phyloP scores from a whole-genome alignment of 2,329 filamentous ascomycete genomes.

The Pseudophaeomoniella oleicola region DNA sequence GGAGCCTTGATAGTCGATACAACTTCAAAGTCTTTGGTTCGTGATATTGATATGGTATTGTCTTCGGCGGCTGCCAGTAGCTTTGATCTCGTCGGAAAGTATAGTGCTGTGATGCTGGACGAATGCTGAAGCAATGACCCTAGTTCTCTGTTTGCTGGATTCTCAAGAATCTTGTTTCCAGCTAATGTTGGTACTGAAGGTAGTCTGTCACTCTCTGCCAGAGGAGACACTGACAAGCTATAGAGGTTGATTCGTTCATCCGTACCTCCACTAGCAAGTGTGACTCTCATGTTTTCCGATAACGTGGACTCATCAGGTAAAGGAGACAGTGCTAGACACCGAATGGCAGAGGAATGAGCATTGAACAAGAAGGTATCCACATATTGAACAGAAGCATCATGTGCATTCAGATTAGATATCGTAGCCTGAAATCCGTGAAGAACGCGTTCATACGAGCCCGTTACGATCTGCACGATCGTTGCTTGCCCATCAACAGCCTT shows the following conservation, averaged over 20 bases:
- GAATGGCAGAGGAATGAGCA: slow-evolving; percentile 78
- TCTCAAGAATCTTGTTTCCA: slow-evolving; percentile 64
- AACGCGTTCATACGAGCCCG: slow-evolving; percentile 86
- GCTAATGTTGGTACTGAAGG: slow-evolving; percentile 51
- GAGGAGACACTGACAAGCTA: slow-evolving; percentile 61
- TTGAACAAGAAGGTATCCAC: slow-evolving; percentile 92
- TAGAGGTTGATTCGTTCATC: slow-evolving; percentile 95
- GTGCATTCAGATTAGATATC: slow-evolving; percentile 29
- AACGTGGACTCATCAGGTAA: slow-evolving; percentile 39
- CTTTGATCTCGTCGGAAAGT: slow-evolving; percentile 76
- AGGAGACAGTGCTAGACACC: slow-evolving; percentile 74
- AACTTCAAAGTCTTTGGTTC: slow-evolving; percentile 78
- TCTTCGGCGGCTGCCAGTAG: slow-evolving; percentile 81
- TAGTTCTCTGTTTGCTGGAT: slow-evolving; percentile 73
- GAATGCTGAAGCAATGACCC: slow-evolving; percentile 78
- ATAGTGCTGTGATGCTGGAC: slow-evolving; percentile 62
- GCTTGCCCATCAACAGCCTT: slow-evolving; percentile 19
- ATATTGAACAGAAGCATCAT: slow-evolving; percentile 44
- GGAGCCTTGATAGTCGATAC: slow-evolving; percentile 82
- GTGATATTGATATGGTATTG: slow-evolving; percentile 75
- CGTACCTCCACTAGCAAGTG: slow-evolving; percentile 79
- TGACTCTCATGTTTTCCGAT: slow-evolving; percentile 60
- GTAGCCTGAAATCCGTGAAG: slow-evolving; percentile 81
- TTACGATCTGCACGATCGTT: slow-evolving; percentile 67
- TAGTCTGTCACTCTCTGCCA: slow-evolving; percentile 37